Evolutionary conservation across 352 stramenopile species (phyloP).

Genomic region (Pythium chondricola): DNA sequence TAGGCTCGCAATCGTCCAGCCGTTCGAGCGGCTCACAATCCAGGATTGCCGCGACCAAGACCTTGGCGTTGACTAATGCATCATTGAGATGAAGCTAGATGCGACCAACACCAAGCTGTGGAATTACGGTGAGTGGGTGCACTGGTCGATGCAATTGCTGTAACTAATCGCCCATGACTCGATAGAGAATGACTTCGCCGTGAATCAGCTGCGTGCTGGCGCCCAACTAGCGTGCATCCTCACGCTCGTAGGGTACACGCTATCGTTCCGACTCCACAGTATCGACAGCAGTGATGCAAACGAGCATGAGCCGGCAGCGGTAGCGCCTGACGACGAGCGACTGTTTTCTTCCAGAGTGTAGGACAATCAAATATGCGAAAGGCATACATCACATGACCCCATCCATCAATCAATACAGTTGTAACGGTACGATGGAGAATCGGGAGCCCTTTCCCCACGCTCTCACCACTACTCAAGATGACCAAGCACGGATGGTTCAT

Average conservation of each 20-base stretch:
- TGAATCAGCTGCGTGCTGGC: slow-evolving; percentile 33
- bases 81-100: slow-evolving; percentile 42
- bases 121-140: slow-evolving; percentile 54
- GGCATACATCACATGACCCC: too few species aligned
- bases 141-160: too few species aligned
- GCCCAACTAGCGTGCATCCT: slow-evolving; percentile 42
- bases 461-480: too few species aligned
- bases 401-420: too few species aligned
- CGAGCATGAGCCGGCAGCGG: background rate
- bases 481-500: background rate
- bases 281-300: slow-evolving; percentile 13
- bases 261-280: slow-evolving; percentile 37
- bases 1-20: slow-evolving; percentile 37
- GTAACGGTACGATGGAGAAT: too few species aligned
- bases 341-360: too few species aligned
- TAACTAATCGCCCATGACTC: too few species aligned
- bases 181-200: slow-evolving; percentile 31
- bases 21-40: slow-evolving; percentile 39
- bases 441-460: too few species aligned
- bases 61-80: slow-evolving; percentile 58
- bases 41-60: slow-evolving; percentile 43
- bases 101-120: slow-evolving; percentile 60
- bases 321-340: background rate
- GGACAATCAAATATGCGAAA: too few species aligned
- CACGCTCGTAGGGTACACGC: slow-evolving; percentile 47